Evolutionary conservation across 164 flowering plant genomes (phyloP).

Genomic region (Euptelea pleiosperma): DNA sequence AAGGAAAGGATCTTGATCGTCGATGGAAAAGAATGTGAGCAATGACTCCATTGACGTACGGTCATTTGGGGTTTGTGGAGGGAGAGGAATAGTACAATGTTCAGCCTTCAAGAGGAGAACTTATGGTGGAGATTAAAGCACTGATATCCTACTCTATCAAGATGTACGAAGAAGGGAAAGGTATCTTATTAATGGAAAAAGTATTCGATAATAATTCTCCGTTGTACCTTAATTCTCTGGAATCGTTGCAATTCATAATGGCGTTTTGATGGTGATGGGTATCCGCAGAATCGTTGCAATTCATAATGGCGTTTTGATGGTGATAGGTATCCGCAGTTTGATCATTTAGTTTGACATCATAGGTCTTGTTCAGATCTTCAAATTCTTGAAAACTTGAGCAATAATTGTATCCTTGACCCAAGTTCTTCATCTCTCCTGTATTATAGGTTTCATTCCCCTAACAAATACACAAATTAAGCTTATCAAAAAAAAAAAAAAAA

Average conservation of each 20-base stretch:
- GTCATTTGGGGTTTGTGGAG: too few relatives aligned
- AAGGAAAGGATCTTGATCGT: too few relatives aligned
- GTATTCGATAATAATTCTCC: neutral
- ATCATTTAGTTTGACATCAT: neutral
- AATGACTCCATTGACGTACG: too few relatives aligned
- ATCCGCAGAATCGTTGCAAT: neutral
- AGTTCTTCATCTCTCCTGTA: neutral
- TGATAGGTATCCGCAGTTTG: neutral
- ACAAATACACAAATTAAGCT: neutral
- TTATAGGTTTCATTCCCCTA: neutral
- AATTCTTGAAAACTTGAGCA: neutral
- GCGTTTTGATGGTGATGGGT: neutral
- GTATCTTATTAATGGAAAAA: neutral
- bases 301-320: neutral
- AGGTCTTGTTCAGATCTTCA: conserved; percentile 6
- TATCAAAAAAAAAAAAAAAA: neutral
- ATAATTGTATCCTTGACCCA: neutral
- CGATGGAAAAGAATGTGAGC: too few relatives aligned
- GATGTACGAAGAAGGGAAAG: too few relatives aligned
- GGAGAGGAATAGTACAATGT: too few relatives aligned
- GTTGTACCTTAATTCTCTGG: neutral
- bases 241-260: neutral
- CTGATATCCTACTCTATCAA: too few relatives aligned
- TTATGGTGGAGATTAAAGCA: too few relatives aligned
- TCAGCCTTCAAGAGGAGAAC: too few relatives aligned